These are phyloP conservation scores for Macadamia tetraphylla DNA, from an alignment of 164 flowering plant species.

Conservation along the genomic window DNA sequence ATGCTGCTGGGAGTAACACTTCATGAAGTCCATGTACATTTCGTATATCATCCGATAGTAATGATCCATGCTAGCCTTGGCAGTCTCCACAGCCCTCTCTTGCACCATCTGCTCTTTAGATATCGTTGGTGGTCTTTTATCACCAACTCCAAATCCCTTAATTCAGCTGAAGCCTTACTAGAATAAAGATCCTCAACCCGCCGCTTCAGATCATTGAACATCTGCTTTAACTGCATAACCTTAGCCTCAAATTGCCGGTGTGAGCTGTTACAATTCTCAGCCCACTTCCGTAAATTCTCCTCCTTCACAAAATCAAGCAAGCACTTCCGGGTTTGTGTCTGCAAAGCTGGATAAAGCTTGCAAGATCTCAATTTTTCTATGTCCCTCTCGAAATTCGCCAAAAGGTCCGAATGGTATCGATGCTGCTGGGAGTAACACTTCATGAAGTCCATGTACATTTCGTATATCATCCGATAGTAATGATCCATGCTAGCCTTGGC, in stretches of 20 bases:
- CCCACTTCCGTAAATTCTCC: slow-evolving; percentile 60
- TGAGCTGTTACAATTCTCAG: slow-evolving; percentile 61
- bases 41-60: slow-evolving; percentile 61
- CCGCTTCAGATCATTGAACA: slow-evolving; percentile 65
- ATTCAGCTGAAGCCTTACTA: slow-evolving; percentile 40
- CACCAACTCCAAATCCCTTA: slow-evolving; percentile 52
- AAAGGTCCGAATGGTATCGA: slow-evolving; percentile 63
- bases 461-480: slow-evolving; percentile 55
- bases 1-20: slow-evolving; percentile 63
- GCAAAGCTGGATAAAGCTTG: slow-evolving; percentile 72
- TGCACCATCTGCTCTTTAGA: slow-evolving; percentile 80
- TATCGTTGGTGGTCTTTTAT: slow-evolving; percentile 75
- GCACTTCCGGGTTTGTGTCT: slow-evolving; percentile 56
- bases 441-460: slow-evolving; percentile 71
- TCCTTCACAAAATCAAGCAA: slow-evolving; percentile 91
- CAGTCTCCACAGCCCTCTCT: slow-evolving; percentile 88
- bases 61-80: slow-evolving; percentile 70
- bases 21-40: slow-evolving; percentile 71
- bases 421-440: slow-evolving; percentile 69
- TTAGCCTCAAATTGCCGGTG: slow-evolving; percentile 86
- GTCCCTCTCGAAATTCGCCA: slow-evolving; percentile 63
- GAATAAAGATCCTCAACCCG: slow-evolving; percentile 73
- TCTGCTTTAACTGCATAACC: slow-evolving; percentile 68
- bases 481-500: slow-evolving; percentile 77
- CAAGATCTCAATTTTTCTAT: slow-evolving; percentile 61